Base-by-base conservation (phyloP, 768 basidiomycete genomes). In the Trametes maxima region DNA sequence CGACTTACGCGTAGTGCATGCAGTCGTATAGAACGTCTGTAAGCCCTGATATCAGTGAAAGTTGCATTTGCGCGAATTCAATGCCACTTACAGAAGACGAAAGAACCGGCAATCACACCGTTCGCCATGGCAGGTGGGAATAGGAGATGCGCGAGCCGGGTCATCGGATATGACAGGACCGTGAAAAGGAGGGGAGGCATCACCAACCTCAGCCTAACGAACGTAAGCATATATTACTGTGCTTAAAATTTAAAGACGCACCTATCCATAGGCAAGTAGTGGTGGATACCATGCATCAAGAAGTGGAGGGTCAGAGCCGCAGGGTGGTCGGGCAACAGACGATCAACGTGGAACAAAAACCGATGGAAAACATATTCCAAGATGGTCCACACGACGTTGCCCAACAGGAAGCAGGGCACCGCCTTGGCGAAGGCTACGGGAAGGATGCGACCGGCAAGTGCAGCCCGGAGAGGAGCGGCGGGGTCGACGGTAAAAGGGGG, bases 211-310 rank as follows among this genome's bases (percentile, higher is more conserved):
- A 98, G 76, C 59, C 93, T 91, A 62, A 5, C 16, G 42, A 37
- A 61, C 40, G 48, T 24, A 1, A 52, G 16, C 11, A 6, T 13
- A 7, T 45, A 36, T 5, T 43, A 53, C 62, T 43, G 28, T 40
- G 51, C 33, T 8, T 5, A 7, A 25, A 13, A 2, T 1, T 47
- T 17, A 49, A 17, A 42, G 6, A 74, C 84, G 63, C 69, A 92
- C 90, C 86, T 80, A 71, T 97, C 95, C 95, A 98, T 97, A 16
- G 95, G 97, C 65, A 99, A 79, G 70, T 95, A 99, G 74, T 99
- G 97, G 72, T 99, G 97, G 37, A 99, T 86, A 16, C 97, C 97
- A 70, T 98, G 97, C 72, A 93, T 79, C 69, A 92, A 72, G 77
- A 99, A 99, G 72, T 99, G 97, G 24, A 98, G 72, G 44, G 86